Evolutionary conservation across 305 asterid species (phyloP).

Genomic region (Fraxinus latifolia): DNA sequence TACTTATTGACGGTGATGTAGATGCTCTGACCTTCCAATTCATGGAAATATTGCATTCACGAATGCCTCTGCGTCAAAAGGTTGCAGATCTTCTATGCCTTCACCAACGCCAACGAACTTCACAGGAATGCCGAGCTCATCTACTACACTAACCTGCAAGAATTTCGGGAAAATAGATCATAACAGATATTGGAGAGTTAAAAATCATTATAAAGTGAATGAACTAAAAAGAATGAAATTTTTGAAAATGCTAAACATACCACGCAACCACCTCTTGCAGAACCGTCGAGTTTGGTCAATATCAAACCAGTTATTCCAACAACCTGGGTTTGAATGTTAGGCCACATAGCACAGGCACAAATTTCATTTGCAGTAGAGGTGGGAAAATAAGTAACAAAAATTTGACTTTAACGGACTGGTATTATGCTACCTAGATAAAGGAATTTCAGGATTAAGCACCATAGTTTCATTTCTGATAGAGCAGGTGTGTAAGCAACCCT

Average conservation of each 20-base stretch:
- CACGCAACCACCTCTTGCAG: constrained; percentile 99
- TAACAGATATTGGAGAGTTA: neutral
- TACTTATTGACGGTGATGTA: neutral
- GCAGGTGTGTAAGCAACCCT: constrained; percentile 2
- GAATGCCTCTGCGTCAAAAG: neutral
- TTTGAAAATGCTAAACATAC: constrained; percentile 34
- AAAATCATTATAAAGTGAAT: neutral
- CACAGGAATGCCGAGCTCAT: constrained; percentile 94
- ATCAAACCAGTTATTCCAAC: constrained; percentile 92
- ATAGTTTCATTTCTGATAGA: neutral
- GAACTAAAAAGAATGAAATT: neutral
- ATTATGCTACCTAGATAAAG: neutral
- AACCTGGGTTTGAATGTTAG: constrained; percentile 46
- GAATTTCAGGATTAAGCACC: neutral
- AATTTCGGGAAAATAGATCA: neutral
- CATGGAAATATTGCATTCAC: constrained; percentile 47
- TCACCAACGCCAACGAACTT: constrained; percentile 96
- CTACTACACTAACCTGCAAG: constrained; percentile 85
- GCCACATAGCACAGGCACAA: constrained; percentile 3
- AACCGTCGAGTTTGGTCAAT: constrained; percentile 89
- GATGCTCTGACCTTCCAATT: constrained; percentile 19
- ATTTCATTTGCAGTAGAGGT: neutral
- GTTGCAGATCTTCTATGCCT: constrained; percentile 54
- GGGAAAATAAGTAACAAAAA: neutral
- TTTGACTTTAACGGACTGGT: neutral